These are phyloP conservation scores for Thraustochytrium sp. DNA, from an alignment of 352 stramenopile genomes.

Conservation along the genomic window DNA sequence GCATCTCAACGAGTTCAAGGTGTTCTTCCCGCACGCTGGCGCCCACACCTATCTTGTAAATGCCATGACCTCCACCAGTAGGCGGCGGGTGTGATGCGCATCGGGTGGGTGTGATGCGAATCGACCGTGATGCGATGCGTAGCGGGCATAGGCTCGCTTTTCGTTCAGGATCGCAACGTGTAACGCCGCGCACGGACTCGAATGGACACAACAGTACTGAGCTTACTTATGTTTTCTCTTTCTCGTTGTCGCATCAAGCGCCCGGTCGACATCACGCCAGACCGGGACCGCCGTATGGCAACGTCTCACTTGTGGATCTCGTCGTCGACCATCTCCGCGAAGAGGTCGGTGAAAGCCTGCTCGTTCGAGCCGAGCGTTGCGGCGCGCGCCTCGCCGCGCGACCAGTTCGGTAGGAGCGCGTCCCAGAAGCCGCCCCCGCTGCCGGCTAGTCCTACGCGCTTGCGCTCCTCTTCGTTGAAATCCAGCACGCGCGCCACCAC, in stretches of 20 bases:
- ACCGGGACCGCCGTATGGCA: neutral
- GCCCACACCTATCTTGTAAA: neutral
- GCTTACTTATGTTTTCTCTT: no score
- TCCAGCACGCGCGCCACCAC: conserved; percentile 24
- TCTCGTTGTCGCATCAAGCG: neutral
- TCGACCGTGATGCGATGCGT: no score
- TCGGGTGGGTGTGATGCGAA: no score
- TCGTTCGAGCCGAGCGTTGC: neutral
- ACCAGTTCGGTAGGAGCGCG: conserved; percentile 20
- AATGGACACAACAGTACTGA: no score
- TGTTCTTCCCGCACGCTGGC: neutral
- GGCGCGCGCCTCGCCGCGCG: neutral
- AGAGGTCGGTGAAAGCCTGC: neutral
- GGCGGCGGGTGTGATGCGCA: no score
- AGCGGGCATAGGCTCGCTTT: no score
- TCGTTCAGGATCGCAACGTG: no score
- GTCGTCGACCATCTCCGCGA: conserved; percentile 15
- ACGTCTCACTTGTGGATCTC: conserved; percentile 36
- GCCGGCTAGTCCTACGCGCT: neutral
- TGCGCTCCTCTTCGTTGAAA: conserved; percentile 26
- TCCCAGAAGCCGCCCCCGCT: neutral
- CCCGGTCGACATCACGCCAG: neutral
- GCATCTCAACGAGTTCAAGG: neutral
- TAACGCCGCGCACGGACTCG: no score
- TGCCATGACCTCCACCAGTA: neutral